A percentile compares a stretch with the other conserved stretches of the same genome.
Evolutionary conservation across 2,329 filamentous ascomycete genomes (phyloP).

Genomic region (Botryotinia calthae): DNA sequence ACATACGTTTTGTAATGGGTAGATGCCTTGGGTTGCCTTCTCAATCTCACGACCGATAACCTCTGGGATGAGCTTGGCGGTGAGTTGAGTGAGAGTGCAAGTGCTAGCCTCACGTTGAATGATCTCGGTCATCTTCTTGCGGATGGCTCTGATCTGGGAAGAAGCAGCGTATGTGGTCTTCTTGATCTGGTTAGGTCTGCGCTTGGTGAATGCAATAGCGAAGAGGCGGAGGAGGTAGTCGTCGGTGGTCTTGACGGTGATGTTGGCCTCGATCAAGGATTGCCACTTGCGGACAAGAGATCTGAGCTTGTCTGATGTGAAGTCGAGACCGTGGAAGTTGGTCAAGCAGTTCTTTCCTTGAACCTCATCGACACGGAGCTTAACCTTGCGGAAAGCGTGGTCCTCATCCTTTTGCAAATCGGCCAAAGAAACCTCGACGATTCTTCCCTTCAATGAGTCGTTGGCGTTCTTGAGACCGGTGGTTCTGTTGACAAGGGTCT

Average conservation of each 20-base stretch:
- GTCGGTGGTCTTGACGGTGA: conserved; percentile 99
- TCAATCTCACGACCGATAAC: conserved; percentile 99
- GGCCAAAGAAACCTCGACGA: conserved; percentile 97
- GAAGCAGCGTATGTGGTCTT: conserved; percentile 98
- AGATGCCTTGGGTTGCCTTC: conserved; percentile 99
- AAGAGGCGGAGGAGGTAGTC: conserved; percentile 99
- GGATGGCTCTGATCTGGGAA: conserved; percentile 96
- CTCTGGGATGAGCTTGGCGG: conserved; percentile 98
- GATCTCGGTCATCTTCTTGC: conserved; percentile 99
- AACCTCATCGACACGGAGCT: conserved; percentile 96
- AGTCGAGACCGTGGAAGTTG: conserved; percentile 99
- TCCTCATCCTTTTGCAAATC: conserved; percentile 99
- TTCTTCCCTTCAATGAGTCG: conserved; percentile 96
- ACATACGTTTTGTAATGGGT: conserved; percentile 96
- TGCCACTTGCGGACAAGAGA: conserved; percentile 99
- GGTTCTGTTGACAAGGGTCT: conserved; percentile 98
- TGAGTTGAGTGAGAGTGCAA: conserved; percentile 95
- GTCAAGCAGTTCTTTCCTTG: conserved; percentile 99
- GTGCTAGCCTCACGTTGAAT: conserved; percentile 92
- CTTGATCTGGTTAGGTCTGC: conserved; percentile 99
- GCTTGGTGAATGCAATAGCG: conserved; percentile 99
- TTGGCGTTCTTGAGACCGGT: conserved; percentile 99
- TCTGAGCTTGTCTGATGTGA: conserved; percentile 99
- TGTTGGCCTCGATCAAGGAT: conserved; percentile 97
- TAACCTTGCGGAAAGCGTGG: conserved; percentile 99